Evolutionary conservation across 495 filamentous ascomycete genomes (phyloP).

Genomic region (Penicillium canescens): DNA sequence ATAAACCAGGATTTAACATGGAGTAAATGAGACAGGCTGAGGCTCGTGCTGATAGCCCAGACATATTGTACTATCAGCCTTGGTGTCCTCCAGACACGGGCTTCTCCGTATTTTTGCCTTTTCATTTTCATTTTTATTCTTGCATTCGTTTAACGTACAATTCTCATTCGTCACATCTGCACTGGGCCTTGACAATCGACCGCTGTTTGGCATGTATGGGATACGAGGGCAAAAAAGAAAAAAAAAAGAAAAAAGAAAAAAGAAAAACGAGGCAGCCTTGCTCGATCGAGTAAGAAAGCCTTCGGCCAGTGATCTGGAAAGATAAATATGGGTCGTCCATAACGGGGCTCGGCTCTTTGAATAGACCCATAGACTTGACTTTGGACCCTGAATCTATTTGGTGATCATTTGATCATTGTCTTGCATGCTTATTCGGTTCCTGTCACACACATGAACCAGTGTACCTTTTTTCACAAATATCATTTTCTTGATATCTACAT

Average conservation of each 20-base stretch:
- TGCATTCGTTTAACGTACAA: background rate
- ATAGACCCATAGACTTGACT: conserved; percentile 1
- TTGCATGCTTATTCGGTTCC: background rate
- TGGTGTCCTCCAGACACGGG: background rate
- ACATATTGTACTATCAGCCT: conserved; percentile 1
- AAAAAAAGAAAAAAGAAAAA: background rate
- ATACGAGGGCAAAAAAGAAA: background rate
- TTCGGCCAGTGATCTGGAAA: background rate
- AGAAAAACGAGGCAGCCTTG: background rate
- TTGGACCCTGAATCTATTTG: background rate
- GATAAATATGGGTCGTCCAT: background rate
- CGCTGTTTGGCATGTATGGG: too few relatives aligned
- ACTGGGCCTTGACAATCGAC: too few relatives aligned
- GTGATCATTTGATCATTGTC: background rate
- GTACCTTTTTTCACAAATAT: too few relatives aligned
- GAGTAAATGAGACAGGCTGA: conserved; percentile 6
- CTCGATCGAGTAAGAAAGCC: background rate
- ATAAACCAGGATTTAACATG: background rate
- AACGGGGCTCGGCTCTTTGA: conserved; percentile 1
- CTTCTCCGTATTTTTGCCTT: conserved; percentile 1
- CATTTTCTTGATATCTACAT: background rate
- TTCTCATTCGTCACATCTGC: too few relatives aligned
- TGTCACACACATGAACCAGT: background rate
- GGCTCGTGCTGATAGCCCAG: background rate
- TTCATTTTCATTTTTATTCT: background rate